Evolutionary conservation across 2,329 filamentous ascomycete genomes (phyloP).

Genomic region (Dactylonectria estremocensis): DNA sequence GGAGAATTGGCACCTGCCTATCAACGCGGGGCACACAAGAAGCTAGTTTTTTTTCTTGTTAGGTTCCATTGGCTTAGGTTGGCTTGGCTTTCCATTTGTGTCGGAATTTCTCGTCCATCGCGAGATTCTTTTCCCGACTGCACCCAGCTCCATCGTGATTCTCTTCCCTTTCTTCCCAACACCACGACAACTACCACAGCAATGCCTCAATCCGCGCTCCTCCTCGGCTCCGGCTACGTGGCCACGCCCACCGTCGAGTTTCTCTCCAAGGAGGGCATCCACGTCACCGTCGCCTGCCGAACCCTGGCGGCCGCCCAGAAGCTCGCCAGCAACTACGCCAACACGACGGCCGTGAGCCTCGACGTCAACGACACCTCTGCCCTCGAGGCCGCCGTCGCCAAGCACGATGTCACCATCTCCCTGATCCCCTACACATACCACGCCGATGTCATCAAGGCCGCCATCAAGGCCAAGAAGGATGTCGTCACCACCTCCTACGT

Average conservation of each 20-base stretch:
- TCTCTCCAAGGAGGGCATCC: conserved; percentile 71
- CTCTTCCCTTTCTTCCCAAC: neutral
- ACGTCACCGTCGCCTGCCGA: conserved; percentile 83
- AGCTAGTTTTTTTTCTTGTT: too few relatives aligned
- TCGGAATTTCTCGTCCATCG: neutral
- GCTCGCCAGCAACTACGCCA: conserved; percentile 79
- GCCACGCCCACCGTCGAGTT: conserved; percentile 76
- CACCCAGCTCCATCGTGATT: too few relatives aligned
- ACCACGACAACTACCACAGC: neutral
- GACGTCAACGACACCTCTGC: conserved; percentile 84
- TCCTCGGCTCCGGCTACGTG: conserved; percentile 64
- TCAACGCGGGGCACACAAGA: too few relatives aligned
- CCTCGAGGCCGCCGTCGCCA: conserved; percentile 84
- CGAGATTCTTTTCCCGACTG: neutral
- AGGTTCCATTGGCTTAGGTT: too few relatives aligned
- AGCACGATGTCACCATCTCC: conserved; percentile 84
- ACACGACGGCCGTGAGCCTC: conserved; percentile 77
- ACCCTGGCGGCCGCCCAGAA: conserved; percentile 84
- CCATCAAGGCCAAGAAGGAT: conserved; percentile 95
- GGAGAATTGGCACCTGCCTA: too few relatives aligned
- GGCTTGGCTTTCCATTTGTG: too few relatives aligned
- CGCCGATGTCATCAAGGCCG: conserved; percentile 70
- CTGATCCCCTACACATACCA: conserved; percentile 96
- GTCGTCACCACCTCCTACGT: conserved; percentile 97
- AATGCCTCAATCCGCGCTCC: conserved; percentile 5